Percentiles rank a stretch among this genome's conserved stretches.
phyloP scores from a whole-genome alignment of 2,329 filamentous ascomycete species.

The Dothideomycetes sp. region DNA sequence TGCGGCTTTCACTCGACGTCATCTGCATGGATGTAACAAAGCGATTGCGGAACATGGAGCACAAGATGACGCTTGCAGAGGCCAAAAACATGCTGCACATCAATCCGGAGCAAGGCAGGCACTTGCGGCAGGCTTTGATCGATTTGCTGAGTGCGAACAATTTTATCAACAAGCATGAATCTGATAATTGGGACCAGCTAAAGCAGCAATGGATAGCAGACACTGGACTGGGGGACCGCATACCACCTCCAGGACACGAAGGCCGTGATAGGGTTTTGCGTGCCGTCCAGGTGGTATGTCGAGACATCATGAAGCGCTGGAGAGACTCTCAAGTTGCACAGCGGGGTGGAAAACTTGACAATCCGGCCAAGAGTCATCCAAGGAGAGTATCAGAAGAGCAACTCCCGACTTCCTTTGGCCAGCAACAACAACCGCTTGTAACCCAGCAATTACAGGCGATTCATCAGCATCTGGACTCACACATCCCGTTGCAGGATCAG shows the following conservation, averaged over 20 bases:
- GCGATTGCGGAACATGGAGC: slow-evolving; percentile 55
- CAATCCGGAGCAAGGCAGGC: slow-evolving; percentile 56
- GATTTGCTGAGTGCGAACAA: slow-evolving; percentile 52
- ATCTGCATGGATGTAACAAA: slow-evolving; percentile 77
- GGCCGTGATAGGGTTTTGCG: slow-evolving; percentile 37
- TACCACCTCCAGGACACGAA: slow-evolving; percentile 43
- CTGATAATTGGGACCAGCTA: slow-evolving; percentile 60
- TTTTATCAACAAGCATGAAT: slow-evolving; percentile 63
- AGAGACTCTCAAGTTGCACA: slow-evolving; percentile 53
- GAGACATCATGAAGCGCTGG: slow-evolving; percentile 68
- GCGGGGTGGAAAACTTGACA: slow-evolving; percentile 31
- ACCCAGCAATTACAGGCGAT: too few relatives aligned
- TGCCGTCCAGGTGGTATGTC: slow-evolving; percentile 59
- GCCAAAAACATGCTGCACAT: slow-evolving; percentile 62
- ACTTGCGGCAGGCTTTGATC: slow-evolving; percentile 56
- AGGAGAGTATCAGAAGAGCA: background rate
- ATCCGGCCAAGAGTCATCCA: slow-evolving; percentile 26
- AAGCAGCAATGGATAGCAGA: slow-evolving; percentile 58
- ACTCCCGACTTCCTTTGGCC: background rate
- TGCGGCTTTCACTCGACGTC: slow-evolving; percentile 61
- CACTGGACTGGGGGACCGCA: slow-evolving; percentile 43
- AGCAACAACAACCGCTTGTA: too few relatives aligned
- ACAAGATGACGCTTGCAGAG: slow-evolving; percentile 60
- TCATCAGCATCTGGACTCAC: background rate
- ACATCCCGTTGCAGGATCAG: background rate